Evolutionary conservation across 176 grass and related monocot genomes (phyloP).

Genomic region (Tuctoria greenei): DNA sequence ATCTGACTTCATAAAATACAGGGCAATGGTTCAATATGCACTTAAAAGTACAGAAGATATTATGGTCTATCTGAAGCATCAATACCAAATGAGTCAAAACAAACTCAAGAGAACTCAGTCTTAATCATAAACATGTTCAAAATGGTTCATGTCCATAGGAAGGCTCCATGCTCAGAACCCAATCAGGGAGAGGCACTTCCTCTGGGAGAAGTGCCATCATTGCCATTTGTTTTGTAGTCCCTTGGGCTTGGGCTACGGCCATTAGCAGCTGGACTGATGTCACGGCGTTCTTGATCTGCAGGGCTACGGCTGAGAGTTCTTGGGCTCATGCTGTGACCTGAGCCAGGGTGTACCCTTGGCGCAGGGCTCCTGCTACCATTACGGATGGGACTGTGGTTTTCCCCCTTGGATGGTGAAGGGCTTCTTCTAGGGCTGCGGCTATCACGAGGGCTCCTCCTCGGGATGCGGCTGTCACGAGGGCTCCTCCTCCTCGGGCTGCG

Average conservation of each 20-base stretch:
- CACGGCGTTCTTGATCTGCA: conserved; percentile 12
- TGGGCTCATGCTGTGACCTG: conserved; percentile 35
- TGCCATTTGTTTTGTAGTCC: conserved; percentile 40
- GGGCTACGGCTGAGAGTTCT: conserved; percentile 48
- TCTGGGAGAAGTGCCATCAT: conserved; percentile 30
- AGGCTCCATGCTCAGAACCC: neutral
- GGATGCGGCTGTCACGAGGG: conserved; percentile 56
- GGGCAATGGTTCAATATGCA: conserved; percentile 6
- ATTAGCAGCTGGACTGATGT: conserved; percentile 57
- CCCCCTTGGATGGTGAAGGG: conserved; percentile 48
- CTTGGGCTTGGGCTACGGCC: conserved; percentile 68
- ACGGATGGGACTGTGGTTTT: conserved; percentile 42
- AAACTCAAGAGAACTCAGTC: conserved; percentile 1
- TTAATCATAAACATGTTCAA: neutral
- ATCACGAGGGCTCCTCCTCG: conserved; percentile 32
- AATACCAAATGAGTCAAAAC: neutral
- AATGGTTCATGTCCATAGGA: conserved; percentile 14
- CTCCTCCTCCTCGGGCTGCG: conserved; percentile 58
- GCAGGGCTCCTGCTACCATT: conserved; percentile 56
- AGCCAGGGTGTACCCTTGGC: conserved; percentile 47
- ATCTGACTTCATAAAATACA: neutral
- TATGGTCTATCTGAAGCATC: conserved; percentile 15
- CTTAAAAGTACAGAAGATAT: conserved; percentile 12
- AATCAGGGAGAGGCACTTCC: conserved; percentile 48
- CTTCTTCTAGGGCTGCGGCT: conserved; percentile 55